These are phyloP conservation scores for Colletotrichum phormii DNA, from an alignment of 2,329 filamentous ascomycete species.

Conservation along the genomic window DNA sequence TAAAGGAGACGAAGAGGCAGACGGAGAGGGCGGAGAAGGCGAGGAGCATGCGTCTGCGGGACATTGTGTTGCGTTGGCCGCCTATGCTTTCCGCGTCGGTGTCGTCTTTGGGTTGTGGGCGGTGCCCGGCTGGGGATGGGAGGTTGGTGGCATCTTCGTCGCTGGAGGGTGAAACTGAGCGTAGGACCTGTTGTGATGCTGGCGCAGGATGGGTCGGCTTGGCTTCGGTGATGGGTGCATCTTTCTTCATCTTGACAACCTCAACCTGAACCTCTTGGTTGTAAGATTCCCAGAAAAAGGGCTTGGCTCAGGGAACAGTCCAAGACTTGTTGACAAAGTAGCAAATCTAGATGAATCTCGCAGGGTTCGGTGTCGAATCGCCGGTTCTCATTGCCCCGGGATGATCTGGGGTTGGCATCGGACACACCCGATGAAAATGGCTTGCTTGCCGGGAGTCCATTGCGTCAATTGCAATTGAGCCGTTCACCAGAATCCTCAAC, in stretches of 20 bases:
- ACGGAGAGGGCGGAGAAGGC: constrained; percentile 45
- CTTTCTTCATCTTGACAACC: constrained; percentile 22
- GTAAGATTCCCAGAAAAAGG: background rate
- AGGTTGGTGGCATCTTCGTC: constrained; percentile 5
- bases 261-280: background rate
- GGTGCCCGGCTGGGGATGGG: background rate
- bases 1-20: constrained; percentile 48
- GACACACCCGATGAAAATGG: background rate
- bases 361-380: constrained; percentile 24
- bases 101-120: constrained; percentile 8
- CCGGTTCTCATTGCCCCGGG: constrained; percentile 12
- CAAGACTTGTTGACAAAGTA: background rate
- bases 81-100: constrained; percentile 41
- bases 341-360: background rate
- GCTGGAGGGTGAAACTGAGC: background rate
- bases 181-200: background rate
- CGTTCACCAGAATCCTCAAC: background rate
- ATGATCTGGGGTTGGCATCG: background rate
- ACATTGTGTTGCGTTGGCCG: constrained; percentile 49
- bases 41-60: constrained; percentile 44
- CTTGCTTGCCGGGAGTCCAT: constrained; percentile 9
- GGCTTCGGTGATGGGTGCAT: background rate
- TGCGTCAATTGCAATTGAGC: constrained; percentile 6
- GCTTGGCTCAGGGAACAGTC: background rate
- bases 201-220: background rate